Evolutionary conservation across 1,139 yeast genomes (phyloP).

Genomic region (Spencermartinsiella ligniputridi): DNA sequence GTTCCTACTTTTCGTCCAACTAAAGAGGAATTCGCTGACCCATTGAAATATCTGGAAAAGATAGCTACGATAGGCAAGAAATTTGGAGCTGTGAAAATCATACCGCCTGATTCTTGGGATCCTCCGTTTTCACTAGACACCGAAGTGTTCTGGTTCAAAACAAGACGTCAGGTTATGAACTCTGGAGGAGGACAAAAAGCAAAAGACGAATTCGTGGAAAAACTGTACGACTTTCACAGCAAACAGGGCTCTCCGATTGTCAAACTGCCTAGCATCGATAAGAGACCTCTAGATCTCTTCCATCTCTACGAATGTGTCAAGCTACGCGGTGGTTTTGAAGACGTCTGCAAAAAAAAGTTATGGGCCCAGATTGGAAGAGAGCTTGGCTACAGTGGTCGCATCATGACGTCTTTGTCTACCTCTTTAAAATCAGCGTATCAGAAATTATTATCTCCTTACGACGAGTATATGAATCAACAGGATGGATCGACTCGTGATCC

Average conservation of each 20-base stretch:
- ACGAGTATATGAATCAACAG: constrained; percentile 25
- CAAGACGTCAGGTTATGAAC: constrained; percentile 48
- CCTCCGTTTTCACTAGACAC: constrained; percentile 43
- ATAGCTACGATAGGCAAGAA: constrained; percentile 17
- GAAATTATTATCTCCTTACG: constrained; percentile 35
- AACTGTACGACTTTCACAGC: constrained; percentile 33
- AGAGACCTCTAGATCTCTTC: constrained; percentile 37
- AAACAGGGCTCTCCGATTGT: constrained; percentile 24
- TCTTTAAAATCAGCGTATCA: constrained; percentile 54
- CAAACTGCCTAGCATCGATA: constrained; percentile 35
- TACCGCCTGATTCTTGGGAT: constrained; percentile 44
- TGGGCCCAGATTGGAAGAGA: constrained; percentile 60
- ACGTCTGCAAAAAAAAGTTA: constrained; percentile 38
- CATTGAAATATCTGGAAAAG: constrained; percentile 29
- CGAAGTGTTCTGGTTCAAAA: constrained; percentile 48
- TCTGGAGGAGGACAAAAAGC: constrained; percentile 33
- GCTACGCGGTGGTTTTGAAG: constrained; percentile 36
- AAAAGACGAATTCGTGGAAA: constrained; percentile 27
- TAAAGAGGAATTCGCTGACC: constrained; percentile 45
- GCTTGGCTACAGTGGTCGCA: constrained; percentile 65
- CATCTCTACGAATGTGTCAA: constrained; percentile 35
- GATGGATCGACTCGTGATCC: constrained; percentile 5
- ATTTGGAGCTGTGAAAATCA: constrained; percentile 70
- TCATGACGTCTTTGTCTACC: constrained; percentile 67
- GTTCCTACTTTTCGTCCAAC: constrained; percentile 48